Evolutionary conservation across 164 flowering plant species (phyloP).

Genomic region (Nelumbo lutea): DNA sequence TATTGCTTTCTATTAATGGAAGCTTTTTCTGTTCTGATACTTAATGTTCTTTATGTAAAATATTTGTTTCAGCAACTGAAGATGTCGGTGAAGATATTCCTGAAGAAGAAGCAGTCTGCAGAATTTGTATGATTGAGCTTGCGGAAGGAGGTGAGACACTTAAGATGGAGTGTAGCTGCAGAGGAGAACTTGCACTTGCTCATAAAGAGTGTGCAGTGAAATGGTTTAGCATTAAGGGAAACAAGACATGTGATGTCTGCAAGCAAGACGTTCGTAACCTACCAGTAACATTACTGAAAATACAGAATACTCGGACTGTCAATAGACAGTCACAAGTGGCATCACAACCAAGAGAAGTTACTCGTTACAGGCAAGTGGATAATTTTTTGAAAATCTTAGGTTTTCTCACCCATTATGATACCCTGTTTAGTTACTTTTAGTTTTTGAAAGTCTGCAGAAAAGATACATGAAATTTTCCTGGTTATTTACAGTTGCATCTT

Average conservation of each 20-base stretch:
- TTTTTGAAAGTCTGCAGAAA: no score
- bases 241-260: slow-evolving; percentile 76
- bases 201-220: slow-evolving; percentile 81
- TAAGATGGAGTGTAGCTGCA: slow-evolving; percentile 85
- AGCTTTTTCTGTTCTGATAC: background rate
- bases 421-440: background rate
- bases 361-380: slow-evolving; percentile 53
- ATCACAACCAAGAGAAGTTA: slow-evolving; percentile 39
- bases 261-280: slow-evolving; percentile 69
- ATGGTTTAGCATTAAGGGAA: slow-evolving; percentile 90
- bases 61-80: slow-evolving; percentile 32
- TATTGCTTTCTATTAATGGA: background rate
- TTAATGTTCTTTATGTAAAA: slow-evolving; percentile 1
- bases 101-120: slow-evolving; percentile 82
- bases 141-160: slow-evolving; percentile 74
- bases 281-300: slow-evolving; percentile 63
- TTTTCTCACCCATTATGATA: background rate
- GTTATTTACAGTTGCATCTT: no score
- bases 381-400: background rate
- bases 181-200: slow-evolving; percentile 88
- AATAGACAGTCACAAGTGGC: slow-evolving; percentile 30
- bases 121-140: slow-evolving; percentile 79
- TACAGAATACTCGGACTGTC: slow-evolving; percentile 42
- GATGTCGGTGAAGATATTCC: slow-evolving; percentile 68
- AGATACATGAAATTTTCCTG: no score